Evolutionary conservation across 306 rosid genomes (phyloP), one percentile per base, ranked within the genome.

Genomic region (Gynostemma pentaphyllum): DNA sequence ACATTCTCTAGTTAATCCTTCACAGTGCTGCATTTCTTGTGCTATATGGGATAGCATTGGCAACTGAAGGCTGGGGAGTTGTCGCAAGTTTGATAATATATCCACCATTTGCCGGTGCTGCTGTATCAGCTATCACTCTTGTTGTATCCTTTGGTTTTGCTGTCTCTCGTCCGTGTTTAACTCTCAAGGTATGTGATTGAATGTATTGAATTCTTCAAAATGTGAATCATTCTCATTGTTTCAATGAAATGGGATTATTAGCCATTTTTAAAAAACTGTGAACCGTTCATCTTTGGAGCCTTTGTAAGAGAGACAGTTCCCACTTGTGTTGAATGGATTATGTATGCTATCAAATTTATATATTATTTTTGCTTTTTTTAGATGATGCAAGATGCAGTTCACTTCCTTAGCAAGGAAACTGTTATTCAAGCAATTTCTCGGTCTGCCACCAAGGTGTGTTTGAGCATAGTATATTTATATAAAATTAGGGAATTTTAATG

Each of bases 1-100:
- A 66, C 69, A 32, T 61, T 68, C 72, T 21, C 70, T 70, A 42
- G 16, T 54, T 62, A 57, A 29, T 54, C 59, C 57, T 65, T 65
- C 39, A 51, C 79, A 94, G 99, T 81, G 82, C 78, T 68, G 84
- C 99, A 13, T 94, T 94, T 78, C 99, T 94, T 68, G 71, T 86
- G 88, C 99, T 94, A 28, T 94, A 94, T 74, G 99, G 97, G 81
- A 84, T 94, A 84, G 99, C 99, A 28, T 80, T 94, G 78, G 99
- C 99, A 64, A 94, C 97, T 50, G 99, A 94, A 79, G 99, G 97
- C 64, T 94, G 99, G 99, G 99, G 99, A 44, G 99, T 94, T 50
- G 97, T 94, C 75, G 99, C 99, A 28, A 94, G 99, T 81, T 75
- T 94, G 79, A 85, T 82, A 76, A 86, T 94, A 64, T 94, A 88